Conservation (phyloP, 2,329 filamentous ascomycete genomes). For the Alternaria arborescens region DNA sequence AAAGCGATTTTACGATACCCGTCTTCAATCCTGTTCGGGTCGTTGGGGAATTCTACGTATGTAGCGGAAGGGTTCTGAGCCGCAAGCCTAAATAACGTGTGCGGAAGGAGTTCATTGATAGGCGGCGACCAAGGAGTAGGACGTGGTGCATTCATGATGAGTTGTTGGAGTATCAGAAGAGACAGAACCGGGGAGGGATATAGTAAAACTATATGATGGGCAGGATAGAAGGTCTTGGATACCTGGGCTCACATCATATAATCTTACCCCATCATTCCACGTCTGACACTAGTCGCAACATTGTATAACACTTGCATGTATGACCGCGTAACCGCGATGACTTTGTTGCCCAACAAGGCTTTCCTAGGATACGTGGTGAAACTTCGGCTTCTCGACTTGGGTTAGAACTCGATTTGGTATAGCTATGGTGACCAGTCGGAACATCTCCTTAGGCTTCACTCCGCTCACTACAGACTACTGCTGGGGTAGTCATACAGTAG, state of each 20-base stretch:
- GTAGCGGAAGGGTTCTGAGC: neutral
- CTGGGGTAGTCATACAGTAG: neutral
- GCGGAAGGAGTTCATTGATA: conserved; percentile 16
- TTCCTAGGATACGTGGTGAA: neutral
- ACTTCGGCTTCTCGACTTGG: neutral
- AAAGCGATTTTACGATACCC: conserved; percentile 44
- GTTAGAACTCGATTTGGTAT: neutral
- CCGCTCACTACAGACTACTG: neutral
- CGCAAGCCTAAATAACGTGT: conserved; percentile 16
- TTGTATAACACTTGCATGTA: neutral
- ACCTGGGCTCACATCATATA: neutral
- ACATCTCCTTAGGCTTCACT: neutral
- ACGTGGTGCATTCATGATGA: conserved; percentile 4
- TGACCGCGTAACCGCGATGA: neutral
- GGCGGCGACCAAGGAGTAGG: conserved; percentile 8
- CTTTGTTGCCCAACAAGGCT: neutral
- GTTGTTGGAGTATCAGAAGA: neutral
- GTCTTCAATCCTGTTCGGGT: conserved; percentile 11
- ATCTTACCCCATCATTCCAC: neutral
- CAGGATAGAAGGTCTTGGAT: neutral
- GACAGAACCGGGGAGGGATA: neutral
- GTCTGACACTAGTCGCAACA: neutral
- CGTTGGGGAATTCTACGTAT: conserved; percentile 16
- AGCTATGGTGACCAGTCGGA: neutral
- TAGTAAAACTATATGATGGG: neutral